Conservation (phyloP, 139 green algal genomes). For the Coccomyxa sp. region DNA sequence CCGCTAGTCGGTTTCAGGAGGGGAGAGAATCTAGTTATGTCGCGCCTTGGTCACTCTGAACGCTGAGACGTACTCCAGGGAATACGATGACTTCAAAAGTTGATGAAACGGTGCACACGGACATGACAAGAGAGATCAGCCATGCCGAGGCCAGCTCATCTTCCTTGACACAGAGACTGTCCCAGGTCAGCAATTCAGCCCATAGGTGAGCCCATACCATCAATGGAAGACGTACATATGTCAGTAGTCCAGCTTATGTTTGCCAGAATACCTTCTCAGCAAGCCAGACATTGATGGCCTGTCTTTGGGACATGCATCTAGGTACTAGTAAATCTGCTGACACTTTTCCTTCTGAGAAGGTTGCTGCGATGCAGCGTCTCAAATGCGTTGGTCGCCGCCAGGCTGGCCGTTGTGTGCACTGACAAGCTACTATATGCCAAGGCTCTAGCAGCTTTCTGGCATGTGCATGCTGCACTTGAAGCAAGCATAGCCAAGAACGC, state of each 20-base stretch:
- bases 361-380: background rate
- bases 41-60: too few relatives aligned
- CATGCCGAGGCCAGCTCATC: too few relatives aligned
- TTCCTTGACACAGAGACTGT: too few relatives aligned
- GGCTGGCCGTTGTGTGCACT: background rate
- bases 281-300: background rate
- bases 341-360: background rate
- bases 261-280: background rate
- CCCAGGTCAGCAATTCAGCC: too few relatives aligned
- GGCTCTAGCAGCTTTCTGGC: background rate
- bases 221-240: background rate
- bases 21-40: too few relatives aligned
- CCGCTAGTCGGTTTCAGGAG: too few relatives aligned
- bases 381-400: background rate
- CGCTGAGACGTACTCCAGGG: too few relatives aligned
- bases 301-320: background rate
- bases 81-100: too few relatives aligned
- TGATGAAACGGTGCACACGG: too few relatives aligned
- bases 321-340: background rate
- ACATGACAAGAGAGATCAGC: too few relatives aligned
- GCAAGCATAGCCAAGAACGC: background rate
- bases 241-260: background rate
- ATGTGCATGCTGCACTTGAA: background rate
- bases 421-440: background rate
- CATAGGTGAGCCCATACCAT: background rate